These are phyloP conservation scores for Avicennia marina DNA, from an alignment of 257 asterid genomes.

Conservation along the genomic window DNA sequence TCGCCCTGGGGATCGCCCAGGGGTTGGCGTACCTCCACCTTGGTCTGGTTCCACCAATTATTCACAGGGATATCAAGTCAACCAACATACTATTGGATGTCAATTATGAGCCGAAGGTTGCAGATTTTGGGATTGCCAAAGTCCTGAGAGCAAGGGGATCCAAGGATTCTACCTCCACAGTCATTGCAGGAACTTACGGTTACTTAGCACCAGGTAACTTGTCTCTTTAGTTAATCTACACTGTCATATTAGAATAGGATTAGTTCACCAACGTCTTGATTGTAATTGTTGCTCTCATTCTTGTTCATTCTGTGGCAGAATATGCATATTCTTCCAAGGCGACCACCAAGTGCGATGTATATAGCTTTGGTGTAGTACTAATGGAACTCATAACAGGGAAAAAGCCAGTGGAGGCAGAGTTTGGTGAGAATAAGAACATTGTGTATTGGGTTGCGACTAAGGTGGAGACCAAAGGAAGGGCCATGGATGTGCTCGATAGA, in stretches of 20 bases:
- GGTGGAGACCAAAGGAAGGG: conserved; percentile 71
- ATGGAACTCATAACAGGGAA: conserved; percentile 88
- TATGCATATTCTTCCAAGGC: conserved; percentile 93
- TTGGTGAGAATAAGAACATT: conserved; percentile 84
- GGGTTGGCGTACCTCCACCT: conserved; percentile 93
- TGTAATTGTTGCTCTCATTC: too few relatives aligned
- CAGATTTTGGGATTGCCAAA: conserved; percentile 91
- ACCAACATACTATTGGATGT: conserved; percentile 74
- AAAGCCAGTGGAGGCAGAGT: conserved; percentile 80
- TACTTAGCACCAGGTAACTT: conserved; percentile 86
- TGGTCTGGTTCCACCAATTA: conserved; percentile 65
- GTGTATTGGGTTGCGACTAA: conserved; percentile 65
- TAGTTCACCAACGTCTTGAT: too few relatives aligned
- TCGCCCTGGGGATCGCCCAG: conserved; percentile 77
- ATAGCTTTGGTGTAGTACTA: conserved; percentile 86
- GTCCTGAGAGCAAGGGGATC: conserved; percentile 75
- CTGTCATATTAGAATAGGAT: too few relatives aligned
- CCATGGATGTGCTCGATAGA: conserved; percentile 54
- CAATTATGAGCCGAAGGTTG: conserved; percentile 75
- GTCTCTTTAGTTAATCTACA: not conserved
- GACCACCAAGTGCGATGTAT: conserved; percentile 87
- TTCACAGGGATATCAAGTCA: conserved; percentile 86
- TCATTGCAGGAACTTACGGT: conserved; percentile 90
- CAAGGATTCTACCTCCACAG: conserved; percentile 60
- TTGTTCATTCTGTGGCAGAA: conserved; percentile 31